These are phyloP conservation scores for Antitrichia curtipendula DNA, from an alignment of 225 moss, liverwort and hornwort genomes.

Conservation along the genomic window DNA sequence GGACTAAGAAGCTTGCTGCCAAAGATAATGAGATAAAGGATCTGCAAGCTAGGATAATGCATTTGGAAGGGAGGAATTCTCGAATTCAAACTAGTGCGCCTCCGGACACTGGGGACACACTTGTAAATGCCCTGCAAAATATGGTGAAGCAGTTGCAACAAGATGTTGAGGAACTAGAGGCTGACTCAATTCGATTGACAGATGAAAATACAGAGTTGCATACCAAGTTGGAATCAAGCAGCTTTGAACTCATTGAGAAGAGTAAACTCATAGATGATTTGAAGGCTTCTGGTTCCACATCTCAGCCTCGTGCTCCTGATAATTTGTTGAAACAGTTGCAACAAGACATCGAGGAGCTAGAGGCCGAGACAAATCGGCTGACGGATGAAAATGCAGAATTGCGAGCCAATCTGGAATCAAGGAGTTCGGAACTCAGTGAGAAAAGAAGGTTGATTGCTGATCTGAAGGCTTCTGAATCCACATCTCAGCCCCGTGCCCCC, in stretches of 20 bases:
- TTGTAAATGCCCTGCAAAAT: conserved; percentile 57
- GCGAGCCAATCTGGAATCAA: conserved; percentile 19
- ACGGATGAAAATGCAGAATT: conserved; percentile 66
- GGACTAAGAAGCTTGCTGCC: conserved; percentile 21
- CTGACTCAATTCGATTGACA: conserved; percentile 55
- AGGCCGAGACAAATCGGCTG: conserved; percentile 57
- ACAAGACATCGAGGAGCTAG: conserved; percentile 71
- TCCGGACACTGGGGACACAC: conserved; percentile 27
- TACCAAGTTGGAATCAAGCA: conserved; percentile 37
- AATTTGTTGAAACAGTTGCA: conserved; percentile 62
- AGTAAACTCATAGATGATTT: conserved; percentile 25
- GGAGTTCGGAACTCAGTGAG: conserved; percentile 19
- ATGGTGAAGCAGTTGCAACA: conserved; percentile 76
- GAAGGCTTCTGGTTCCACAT: background rate
- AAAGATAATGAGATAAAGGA: conserved; percentile 31
- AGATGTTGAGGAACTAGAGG: conserved; percentile 86
- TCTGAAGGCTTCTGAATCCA: conserved; percentile 8
- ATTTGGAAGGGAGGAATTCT: conserved; percentile 26
- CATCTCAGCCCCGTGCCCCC: background rate
- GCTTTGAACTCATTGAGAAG: conserved; percentile 30
- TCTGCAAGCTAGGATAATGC: conserved; percentile 30
- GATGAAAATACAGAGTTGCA: conserved; percentile 71
- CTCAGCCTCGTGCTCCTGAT: conserved; percentile 14
- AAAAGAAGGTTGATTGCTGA: conserved; percentile 27
- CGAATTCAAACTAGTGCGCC: conserved; percentile 10